These are phyloP conservation scores for Asterella californica DNA, from an alignment of 225 moss, liverwort and hornwort species.

Conservation along the genomic window DNA sequence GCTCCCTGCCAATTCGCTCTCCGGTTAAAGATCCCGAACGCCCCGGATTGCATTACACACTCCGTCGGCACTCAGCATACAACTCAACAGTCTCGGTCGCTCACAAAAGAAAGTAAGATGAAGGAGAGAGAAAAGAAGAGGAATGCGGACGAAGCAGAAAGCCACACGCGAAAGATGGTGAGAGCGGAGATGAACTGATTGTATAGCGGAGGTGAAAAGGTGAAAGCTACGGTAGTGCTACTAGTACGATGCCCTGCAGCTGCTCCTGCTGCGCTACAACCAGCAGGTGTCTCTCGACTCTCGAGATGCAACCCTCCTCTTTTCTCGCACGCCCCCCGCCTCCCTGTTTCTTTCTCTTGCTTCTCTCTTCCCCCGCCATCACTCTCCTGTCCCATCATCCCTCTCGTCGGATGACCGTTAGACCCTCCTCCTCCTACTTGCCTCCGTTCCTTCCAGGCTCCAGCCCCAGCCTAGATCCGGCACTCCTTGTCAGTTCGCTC, in stretches of 20 bases:
- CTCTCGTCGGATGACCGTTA: conserved; percentile 9
- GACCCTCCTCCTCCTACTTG: neutral
- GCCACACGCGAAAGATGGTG: neutral
- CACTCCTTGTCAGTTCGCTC: too few relatives aligned
- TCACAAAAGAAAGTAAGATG: neutral
- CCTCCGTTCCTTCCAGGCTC: too few relatives aligned
- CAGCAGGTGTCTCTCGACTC: neutral
- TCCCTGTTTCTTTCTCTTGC: neutral
- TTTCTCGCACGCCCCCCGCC: neutral
- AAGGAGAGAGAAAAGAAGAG: neutral
- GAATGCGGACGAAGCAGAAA: too few relatives aligned
- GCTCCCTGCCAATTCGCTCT: neutral
- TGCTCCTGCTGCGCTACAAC: neutral
- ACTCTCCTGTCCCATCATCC: neutral
- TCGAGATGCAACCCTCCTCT: neutral
- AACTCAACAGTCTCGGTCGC: neutral
- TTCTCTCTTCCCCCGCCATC: neutral
- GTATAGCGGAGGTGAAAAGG: neutral
- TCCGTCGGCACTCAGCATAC: neutral
- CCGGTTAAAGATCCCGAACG: neutral
- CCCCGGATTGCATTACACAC: neutral
- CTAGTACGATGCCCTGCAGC: neutral
- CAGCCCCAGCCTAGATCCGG: too few relatives aligned
- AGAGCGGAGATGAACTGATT: neutral
- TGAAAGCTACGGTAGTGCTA: neutral